Percentiles rank a stretch among this genome's conserved stretches.
Evolutionary conservation across 305 asterid genomes (phyloP).

Genomic region (Petunia hybrid): DNA sequence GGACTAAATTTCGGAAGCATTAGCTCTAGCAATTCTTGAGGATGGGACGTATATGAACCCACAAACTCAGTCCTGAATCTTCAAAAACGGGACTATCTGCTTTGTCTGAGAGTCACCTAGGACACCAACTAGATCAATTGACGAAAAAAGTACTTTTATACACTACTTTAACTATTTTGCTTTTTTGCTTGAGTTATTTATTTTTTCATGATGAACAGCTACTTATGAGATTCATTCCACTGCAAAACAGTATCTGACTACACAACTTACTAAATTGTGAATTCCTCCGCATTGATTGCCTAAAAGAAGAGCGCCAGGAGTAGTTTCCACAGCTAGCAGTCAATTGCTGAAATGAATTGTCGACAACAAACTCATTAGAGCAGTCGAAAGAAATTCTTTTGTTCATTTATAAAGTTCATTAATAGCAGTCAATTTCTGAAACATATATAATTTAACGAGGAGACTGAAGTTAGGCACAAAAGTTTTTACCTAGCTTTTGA

Average conservation of each 20-base stretch:
- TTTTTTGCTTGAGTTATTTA: not conserved
- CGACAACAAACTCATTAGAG: conserved; percentile 22
- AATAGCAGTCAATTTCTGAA: not conserved
- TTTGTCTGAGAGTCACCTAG: not conserved
- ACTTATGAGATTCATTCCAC: conserved; percentile 6
- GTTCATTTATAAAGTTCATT: not conserved
- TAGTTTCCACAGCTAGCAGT: conserved; percentile 4
- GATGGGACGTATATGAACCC: conserved; percentile 23
- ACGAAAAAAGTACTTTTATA: not conserved
- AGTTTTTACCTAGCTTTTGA: conserved; percentile 11
- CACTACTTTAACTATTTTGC: not conserved
- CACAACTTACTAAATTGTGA: conserved; percentile 27
- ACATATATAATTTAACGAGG: conserved; percentile 1
- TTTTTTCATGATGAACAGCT: not conserved
- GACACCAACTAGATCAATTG: not conserved
- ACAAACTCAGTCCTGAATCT: not conserved
- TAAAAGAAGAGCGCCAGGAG: conserved; percentile 21
- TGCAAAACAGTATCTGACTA: not conserved
- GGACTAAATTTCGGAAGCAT: not conserved
- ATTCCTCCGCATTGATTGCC: conserved; percentile 28
- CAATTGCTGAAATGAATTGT: conserved; percentile 25
- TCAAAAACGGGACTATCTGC: not conserved
- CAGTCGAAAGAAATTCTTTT: not conserved
- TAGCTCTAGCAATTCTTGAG: conserved; percentile 1
- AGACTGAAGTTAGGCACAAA: conserved; percentile 12